Percentiles rank a stretch among this genome's conserved stretches.
These are phyloP conservation scores for Pseudopithomyces maydicus DNA, from an alignment of 2,329 filamentous ascomycete species.

Conservation along the genomic window DNA sequence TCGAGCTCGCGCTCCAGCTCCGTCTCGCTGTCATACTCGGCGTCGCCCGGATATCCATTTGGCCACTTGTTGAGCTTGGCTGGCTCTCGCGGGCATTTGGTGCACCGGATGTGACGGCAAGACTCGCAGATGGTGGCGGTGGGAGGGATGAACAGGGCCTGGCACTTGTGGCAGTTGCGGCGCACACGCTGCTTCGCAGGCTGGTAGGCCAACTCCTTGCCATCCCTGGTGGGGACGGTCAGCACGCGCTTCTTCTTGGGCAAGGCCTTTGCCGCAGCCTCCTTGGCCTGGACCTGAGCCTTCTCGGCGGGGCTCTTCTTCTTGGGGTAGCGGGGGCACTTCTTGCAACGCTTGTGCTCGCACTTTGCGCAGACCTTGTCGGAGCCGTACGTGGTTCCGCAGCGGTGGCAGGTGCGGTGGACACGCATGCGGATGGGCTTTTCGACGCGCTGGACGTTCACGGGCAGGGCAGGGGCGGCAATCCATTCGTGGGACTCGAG, in stretches of 20 bases:
- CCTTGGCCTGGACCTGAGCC: slow-evolving; percentile 26
- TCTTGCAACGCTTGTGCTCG: slow-evolving; percentile 78
- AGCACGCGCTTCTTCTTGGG: slow-evolving; percentile 56
- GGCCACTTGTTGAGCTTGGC: slow-evolving; percentile 72
- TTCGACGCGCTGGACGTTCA: slow-evolving; percentile 62
- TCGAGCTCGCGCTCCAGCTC: slow-evolving; percentile 32
- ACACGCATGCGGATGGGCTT: slow-evolving; percentile 80
- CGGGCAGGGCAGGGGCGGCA: slow-evolving; percentile 25
- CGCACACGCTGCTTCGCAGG: slow-evolving; percentile 74
- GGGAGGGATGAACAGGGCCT: slow-evolving; percentile 60
- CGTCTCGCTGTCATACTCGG: slow-evolving; percentile 42
- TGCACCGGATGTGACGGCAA: slow-evolving; percentile 77
- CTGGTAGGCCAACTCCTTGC: slow-evolving; percentile 73
- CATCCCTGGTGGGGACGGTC: slow-evolving; percentile 67
- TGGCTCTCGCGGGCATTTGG: slow-evolving; percentile 80
- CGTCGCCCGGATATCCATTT: slow-evolving; percentile 71
- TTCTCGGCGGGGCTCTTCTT: slow-evolving; percentile 58
- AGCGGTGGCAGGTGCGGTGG: slow-evolving; percentile 80
- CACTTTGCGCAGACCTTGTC: slow-evolving; percentile 78
- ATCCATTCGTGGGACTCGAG: slow-evolving; percentile 48
- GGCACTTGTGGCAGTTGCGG: slow-evolving; percentile 77
- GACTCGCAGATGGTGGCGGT: slow-evolving; percentile 65
- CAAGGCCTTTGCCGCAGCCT: slow-evolving; percentile 50
- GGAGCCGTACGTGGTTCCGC: slow-evolving; percentile 73
- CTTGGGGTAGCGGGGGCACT: slow-evolving; percentile 76